These are phyloP conservation scores for Mycena pura DNA, from an alignment of 768 basidiomycete species.

Conservation along the genomic window DNA sequence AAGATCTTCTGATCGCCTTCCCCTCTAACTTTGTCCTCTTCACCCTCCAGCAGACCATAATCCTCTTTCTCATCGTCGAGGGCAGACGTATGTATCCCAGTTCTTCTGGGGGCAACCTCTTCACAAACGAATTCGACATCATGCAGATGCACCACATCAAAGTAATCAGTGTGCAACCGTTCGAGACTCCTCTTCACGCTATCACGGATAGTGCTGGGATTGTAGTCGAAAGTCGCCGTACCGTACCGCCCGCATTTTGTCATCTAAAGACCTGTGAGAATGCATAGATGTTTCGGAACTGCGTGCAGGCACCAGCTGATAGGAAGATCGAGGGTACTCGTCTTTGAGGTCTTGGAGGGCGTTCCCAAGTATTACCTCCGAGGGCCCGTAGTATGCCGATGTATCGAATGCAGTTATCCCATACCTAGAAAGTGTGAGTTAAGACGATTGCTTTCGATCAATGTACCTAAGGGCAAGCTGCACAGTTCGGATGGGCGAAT, in stretches of 20 bases:
- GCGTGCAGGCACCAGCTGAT: conserved; percentile 62
- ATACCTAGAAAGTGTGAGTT: conserved; percentile 56
- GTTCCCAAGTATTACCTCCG: conserved; percentile 78
- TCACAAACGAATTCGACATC: conserved; percentile 83
- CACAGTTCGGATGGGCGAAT: conserved; percentile 67
- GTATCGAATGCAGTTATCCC: conserved; percentile 87
- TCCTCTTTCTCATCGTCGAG: conserved; percentile 56
- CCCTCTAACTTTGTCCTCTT: conserved; percentile 64
- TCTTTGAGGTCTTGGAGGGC: conserved; percentile 61
- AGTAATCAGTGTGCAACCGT: conserved; percentile 75
- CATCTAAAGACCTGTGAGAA: conserved; percentile 54
- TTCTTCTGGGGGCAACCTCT: conserved; percentile 51
- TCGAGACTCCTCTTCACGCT: conserved; percentile 71
- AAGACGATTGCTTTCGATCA: background rate
- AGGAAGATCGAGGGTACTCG: conserved; percentile 82
- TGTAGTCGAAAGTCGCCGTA: conserved; percentile 72
- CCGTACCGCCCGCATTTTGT: conserved; percentile 89
- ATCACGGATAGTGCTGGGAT: conserved; percentile 65
- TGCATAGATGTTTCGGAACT: background rate
- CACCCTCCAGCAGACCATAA: conserved; percentile 70
- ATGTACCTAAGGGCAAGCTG: conserved; percentile 78
- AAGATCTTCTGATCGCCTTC: conserved; percentile 78
- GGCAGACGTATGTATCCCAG: conserved; percentile 64
- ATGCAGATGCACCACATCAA: conserved; percentile 84
- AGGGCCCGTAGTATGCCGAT: conserved; percentile 79